A percentile compares a stretch with the other conserved stretches of the same genome.
Evolutionary conservation across 306 rosid species (phyloP).

Genomic region (Begonia masoniana): DNA sequence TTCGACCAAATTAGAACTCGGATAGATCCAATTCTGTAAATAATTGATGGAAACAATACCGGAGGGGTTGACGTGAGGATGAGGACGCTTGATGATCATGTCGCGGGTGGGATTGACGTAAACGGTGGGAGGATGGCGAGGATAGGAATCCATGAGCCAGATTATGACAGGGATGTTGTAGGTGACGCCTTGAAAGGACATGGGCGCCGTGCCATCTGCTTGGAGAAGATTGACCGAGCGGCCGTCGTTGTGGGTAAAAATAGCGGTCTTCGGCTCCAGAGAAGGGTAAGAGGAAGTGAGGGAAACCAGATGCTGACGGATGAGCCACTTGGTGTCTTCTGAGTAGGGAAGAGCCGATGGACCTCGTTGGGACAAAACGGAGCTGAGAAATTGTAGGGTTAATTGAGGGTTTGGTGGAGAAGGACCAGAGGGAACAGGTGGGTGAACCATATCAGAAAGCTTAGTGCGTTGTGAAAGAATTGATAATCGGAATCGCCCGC

Average conservation of each 20-base stretch:
- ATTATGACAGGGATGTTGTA: constrained; percentile 83
- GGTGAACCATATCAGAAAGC: constrained; percentile 26
- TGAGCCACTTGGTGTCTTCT: constrained; percentile 78
- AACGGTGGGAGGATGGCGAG: constrained; percentile 77
- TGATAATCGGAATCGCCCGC: no score
- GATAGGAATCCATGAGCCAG: constrained; percentile 93
- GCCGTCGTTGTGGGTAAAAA: constrained; percentile 90
- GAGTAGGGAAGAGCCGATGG: constrained; percentile 81
- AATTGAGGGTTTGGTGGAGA: constrained; percentile 30
- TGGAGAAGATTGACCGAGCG: constrained; percentile 87
- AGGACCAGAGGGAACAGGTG: constrained; percentile 20
- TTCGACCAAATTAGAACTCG: constrained; percentile 60
- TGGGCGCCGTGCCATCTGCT: constrained; percentile 82
- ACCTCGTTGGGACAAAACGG: constrained; percentile 95
- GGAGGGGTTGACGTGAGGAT: constrained; percentile 63
- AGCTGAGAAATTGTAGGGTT: constrained; percentile 62
- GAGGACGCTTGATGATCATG: constrained; percentile 89
- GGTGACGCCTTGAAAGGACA: constrained; percentile 53
- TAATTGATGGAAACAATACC: constrained; percentile 64
- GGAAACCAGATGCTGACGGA: constrained; percentile 72
- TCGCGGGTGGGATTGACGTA: constrained; percentile 91
- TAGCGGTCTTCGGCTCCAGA: constrained; percentile 72
- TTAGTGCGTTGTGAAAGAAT: not conserved
- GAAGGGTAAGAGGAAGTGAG: constrained; percentile 52
- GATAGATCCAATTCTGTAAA: constrained; percentile 68